Evolutionary conservation across 1,139 yeast genomes (phyloP), one percentile per base, ranked within the genome.

Genomic region (Lipomyces yarrowii): DNA sequence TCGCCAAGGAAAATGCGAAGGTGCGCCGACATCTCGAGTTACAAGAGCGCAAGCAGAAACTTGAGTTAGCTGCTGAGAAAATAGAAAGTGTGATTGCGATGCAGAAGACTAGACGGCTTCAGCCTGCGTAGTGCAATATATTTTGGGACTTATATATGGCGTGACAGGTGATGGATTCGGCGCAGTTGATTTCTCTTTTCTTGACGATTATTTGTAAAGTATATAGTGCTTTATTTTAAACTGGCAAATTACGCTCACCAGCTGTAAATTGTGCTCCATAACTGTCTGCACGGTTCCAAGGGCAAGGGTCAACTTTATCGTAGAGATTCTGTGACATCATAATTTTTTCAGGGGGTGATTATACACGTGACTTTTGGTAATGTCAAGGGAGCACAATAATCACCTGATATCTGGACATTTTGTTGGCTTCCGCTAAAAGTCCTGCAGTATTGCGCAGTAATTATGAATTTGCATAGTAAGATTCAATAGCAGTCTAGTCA

Each of bases 1-100:
- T 93, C 80, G 99, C 99, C 0, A 91, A 91, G 74, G 98, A 96
- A 77, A 99, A 96, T 79, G 96, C 97, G 18, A 90, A 88, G 78
- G 86, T 94, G 67, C 89, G 89, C 75, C 85, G 88, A 72, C 99
- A 96, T 74, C 90, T 96, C 71, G 98, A 94, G 74, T 80, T 96
- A 69, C 99, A 96, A 77, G 96, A 91, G 77, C 85, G 98, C 62
- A 93, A 94, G 76, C 98, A 92, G 73, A 80, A 92, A 67, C 82
- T 96, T 65, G 96, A 91, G 72, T 80, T 90, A 66, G 99, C 98
- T 0, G 77, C 93, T 73, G 84, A 82, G 67, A 94, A 91, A 78
- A 91, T 96, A 67, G 98, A 94, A 74, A 89, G 93, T 26, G 94
- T 94, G 33, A 84, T 91, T 77, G 94, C 91, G 61, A 81, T 89